These are phyloP conservation scores for Eudorina sp. DNA, from an alignment of 139 green algal species.

Conservation along the genomic window DNA sequence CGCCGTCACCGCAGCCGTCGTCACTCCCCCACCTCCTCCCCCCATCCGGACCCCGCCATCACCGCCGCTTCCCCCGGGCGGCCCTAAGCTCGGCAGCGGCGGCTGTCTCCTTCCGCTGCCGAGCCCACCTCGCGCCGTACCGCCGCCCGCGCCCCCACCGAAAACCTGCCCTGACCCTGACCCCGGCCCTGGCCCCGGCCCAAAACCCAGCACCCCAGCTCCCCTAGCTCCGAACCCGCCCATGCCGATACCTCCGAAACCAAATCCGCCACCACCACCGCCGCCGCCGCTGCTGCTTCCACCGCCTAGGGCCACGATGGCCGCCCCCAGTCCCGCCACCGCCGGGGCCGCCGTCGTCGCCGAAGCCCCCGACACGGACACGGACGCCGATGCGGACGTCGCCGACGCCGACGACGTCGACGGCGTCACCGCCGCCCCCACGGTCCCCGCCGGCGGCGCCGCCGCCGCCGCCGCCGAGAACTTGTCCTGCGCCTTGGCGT, in stretches of 20 bases:
- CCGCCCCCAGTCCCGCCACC: no score
- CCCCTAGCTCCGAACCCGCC: no score
- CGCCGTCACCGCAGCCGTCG: not conserved
- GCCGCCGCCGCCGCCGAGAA: not conserved
- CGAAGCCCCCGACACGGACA: not conserved
- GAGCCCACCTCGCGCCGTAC: no score
- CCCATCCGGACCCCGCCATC: not conserved
- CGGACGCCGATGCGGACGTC: not conserved
- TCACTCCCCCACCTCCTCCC: not conserved
- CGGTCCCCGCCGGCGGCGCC: not conserved
- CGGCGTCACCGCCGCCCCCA: not conserved
- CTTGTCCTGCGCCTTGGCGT: conserved; percentile 46
- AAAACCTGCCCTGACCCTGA: no score
- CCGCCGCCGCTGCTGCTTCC: no score
- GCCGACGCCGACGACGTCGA: not conserved
- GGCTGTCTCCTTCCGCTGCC: no score
- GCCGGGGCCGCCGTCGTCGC: not conserved
- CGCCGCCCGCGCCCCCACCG: not conserved
- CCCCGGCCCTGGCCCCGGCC: not conserved
- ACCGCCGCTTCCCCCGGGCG: no score
- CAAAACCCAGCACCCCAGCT: no score
- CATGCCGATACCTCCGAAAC: no score
- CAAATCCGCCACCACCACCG: no score
- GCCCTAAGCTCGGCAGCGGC: no score
- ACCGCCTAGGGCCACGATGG: no score